Conservation (phyloP, 1,284 basidiomycete species). For the Coniferiporia weirii region DNA sequence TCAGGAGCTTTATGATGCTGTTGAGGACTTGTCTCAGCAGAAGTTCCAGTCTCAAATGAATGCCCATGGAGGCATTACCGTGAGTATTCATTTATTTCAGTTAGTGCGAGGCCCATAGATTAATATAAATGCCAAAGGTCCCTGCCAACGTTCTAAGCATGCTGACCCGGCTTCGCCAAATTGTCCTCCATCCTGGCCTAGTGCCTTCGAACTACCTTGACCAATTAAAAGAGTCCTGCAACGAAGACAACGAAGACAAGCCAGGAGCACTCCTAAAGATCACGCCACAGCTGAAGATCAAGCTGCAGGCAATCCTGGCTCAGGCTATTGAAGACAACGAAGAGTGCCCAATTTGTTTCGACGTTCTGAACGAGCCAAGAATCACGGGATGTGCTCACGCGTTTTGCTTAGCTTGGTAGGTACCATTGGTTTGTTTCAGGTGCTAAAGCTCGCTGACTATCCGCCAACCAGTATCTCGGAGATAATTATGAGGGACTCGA, state of each 20-base stretch:
- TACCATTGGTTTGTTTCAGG: conserved; percentile 2
- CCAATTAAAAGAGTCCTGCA: conserved; percentile 44
- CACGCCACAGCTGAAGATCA: conserved; percentile 45
- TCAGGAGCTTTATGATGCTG: conserved; percentile 69
- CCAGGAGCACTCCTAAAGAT: conserved; percentile 31
- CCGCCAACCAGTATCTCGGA: conserved; percentile 51
- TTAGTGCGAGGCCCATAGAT: background rate
- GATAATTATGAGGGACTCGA: conserved; percentile 58
- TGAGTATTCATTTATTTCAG: conserved; percentile 27
- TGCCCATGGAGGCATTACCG: conserved; percentile 32
- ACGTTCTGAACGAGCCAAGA: conserved; percentile 57
- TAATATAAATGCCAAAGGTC: conserved; percentile 36
- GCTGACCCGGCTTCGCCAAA: conserved; percentile 83
- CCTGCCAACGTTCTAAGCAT: conserved; percentile 73
- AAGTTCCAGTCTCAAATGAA: conserved; percentile 57
- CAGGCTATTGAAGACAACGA: conserved; percentile 76
- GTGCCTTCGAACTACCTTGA: conserved; percentile 74
- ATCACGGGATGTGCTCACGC: conserved; percentile 77
- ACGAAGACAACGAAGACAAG: conserved; percentile 29
- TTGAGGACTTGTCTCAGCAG: conserved; percentile 59
- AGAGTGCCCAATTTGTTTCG: conserved; percentile 81
- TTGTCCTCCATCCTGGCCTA: conserved; percentile 76
- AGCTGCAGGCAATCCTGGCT: conserved; percentile 59
- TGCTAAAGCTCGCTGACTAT: background rate
- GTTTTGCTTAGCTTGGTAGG: conserved; percentile 72